These are phyloP conservation scores for Boeremia lycopersici DNA, from an alignment of 2,329 filamentous ascomycete genomes.

Conservation along the genomic window DNA sequence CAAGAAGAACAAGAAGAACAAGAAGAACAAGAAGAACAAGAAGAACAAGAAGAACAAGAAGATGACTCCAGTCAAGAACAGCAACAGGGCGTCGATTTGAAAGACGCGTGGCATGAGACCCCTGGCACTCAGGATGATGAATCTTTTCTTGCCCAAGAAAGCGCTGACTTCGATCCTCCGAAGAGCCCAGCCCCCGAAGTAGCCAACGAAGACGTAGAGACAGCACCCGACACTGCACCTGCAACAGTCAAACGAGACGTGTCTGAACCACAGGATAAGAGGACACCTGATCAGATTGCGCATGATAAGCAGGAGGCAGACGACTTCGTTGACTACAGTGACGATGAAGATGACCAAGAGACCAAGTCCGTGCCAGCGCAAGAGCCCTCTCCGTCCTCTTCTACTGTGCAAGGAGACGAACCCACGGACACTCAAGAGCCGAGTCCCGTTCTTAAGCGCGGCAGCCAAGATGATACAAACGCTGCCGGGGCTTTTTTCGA, in stretches of 20 bases:
- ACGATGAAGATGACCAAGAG: slow-evolving; percentile 47
- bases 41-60: slow-evolving; percentile 4
- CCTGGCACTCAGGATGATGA: neutral
- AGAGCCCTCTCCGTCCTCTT: slow-evolving; percentile 36
- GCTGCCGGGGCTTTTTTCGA: slow-evolving; percentile 5
- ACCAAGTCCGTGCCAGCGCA: slow-evolving; percentile 14
- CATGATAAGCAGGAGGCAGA: slow-evolving; percentile 38
- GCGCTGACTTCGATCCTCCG: neutral
- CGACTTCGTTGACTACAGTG: slow-evolving; percentile 58
- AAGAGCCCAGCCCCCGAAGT: neutral
- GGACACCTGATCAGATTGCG: slow-evolving; percentile 12
- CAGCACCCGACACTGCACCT: neutral
- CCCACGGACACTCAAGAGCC: slow-evolving; percentile 19
- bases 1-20: slow-evolving; percentile 3
- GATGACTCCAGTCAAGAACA: slow-evolving; percentile 1
- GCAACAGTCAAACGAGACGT: neutral
- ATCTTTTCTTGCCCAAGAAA: neutral
- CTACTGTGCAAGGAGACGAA: slow-evolving; percentile 44
- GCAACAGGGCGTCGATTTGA: neutral
- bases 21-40: too few relatives aligned
- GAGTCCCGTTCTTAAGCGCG: slow-evolving; percentile 6
- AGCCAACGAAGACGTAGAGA: neutral
- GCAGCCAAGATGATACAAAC: slow-evolving; percentile 9
- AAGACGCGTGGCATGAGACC: slow-evolving; percentile 1
- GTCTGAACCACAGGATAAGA: slow-evolving; percentile 5